These are phyloP conservation scores for Nidularia sp. DNA, from an alignment of 768 basidiomycete genomes.

Conservation along the genomic window DNA sequence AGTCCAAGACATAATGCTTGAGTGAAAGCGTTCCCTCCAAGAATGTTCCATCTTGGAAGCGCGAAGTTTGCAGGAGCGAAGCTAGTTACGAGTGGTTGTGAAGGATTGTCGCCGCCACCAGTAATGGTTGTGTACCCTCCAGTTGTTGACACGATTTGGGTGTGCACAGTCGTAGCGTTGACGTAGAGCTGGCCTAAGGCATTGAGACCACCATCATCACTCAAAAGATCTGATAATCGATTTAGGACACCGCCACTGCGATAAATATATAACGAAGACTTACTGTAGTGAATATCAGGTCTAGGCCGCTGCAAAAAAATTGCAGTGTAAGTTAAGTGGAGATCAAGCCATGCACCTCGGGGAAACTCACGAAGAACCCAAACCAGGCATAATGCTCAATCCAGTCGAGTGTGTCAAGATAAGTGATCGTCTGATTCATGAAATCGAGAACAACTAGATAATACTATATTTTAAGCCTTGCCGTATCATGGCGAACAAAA, in stretches of 20 bases:
- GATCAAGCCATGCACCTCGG: background rate
- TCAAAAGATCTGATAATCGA: conserved; percentile 31
- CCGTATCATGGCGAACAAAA: no score
- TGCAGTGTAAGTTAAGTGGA: background rate
- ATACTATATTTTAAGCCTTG: background rate
- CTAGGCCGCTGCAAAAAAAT: conserved; percentile 31
- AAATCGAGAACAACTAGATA: conserved; percentile 43
- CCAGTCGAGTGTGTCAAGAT: conserved; percentile 51
- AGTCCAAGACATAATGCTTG: conserved; percentile 3
- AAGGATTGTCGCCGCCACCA: conserved; percentile 32
- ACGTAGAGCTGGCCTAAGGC: conserved; percentile 40
- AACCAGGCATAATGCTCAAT: conserved; percentile 68
- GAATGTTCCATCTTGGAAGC: conserved; percentile 4
- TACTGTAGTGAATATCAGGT: conserved; percentile 36
- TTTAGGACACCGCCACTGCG: conserved; percentile 1
- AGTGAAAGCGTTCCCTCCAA: conserved; percentile 3
- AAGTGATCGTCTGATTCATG: conserved; percentile 53
- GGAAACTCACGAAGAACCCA: conserved; percentile 38
- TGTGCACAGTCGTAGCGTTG: conserved; percentile 41
- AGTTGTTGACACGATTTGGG: conserved; percentile 23
- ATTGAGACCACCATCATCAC: conserved; percentile 39
- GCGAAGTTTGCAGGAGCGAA: conserved; percentile 18
- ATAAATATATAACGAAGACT: conserved; percentile 7
- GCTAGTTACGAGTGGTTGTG: conserved; percentile 28
- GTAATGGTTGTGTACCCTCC: conserved; percentile 25